Evolutionary conservation across 1,284 basidiomycete species (phyloP).

Genomic region (Apiotrichum mycotoxinovorans): DNA sequence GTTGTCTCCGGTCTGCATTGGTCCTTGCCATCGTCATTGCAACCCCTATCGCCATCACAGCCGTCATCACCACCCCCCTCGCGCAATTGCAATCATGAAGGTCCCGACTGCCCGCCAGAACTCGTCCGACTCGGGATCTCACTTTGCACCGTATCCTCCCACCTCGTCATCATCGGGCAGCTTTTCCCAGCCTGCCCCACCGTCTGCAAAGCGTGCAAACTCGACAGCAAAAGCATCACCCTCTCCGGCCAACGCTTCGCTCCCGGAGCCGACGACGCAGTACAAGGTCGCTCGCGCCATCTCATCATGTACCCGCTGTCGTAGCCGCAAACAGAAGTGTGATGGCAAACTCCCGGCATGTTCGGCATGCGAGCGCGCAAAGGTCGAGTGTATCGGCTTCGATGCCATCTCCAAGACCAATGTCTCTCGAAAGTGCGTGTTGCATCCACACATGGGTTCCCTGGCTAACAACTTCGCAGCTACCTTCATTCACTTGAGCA

Average conservation of each 20-base stretch:
- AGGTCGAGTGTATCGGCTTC: constrained; percentile 53
- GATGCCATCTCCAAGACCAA: constrained; percentile 53
- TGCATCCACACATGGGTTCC: neutral
- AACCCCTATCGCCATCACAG: constrained; percentile 3
- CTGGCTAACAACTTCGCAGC: constrained; percentile 24
- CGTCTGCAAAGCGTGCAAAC: constrained; percentile 7
- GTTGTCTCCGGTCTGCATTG: too few species aligned
- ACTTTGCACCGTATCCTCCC: constrained; percentile 35
- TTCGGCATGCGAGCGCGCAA: constrained; percentile 46
- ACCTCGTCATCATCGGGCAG: constrained; percentile 15
- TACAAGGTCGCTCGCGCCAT: constrained; percentile 51
- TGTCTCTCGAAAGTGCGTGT: constrained; percentile 49
- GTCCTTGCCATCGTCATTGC: too few species aligned
- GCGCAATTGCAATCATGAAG: constrained; percentile 24
- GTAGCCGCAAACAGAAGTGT: constrained; percentile 50
- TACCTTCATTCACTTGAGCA: constrained; percentile 51
- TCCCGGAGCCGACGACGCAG: constrained; percentile 12
- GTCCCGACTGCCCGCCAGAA: constrained; percentile 23
- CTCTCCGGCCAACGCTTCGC: neutral
- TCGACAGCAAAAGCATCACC: constrained; percentile 3
- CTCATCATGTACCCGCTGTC: constrained; percentile 49
- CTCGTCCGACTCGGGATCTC: constrained; percentile 14
- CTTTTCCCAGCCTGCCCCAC: constrained; percentile 17
- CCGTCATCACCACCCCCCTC: neutral
- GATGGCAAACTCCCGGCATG: constrained; percentile 52